Conservation (phyloP, 1,284 basidiomycete species). For the Boletus smithii region DNA sequence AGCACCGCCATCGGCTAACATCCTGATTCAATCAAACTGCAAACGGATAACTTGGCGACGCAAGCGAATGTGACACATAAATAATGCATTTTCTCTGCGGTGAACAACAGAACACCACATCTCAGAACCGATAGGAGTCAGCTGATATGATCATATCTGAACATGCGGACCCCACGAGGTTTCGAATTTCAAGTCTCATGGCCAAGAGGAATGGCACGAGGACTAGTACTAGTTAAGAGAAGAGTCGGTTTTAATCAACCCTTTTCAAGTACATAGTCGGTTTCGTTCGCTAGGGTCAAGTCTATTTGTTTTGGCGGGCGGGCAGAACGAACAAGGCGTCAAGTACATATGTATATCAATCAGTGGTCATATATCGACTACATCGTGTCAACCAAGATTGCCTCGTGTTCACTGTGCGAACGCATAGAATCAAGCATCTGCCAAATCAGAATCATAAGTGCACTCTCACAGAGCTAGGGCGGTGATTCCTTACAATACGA, state of each 20-base stretch:
- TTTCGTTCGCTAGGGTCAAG: background rate
- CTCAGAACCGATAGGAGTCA: slow-evolving; percentile 14
- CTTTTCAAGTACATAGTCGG: slow-evolving; percentile 11
- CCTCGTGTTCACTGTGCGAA: slow-evolving; percentile 6
- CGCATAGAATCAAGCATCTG: slow-evolving; percentile 24
- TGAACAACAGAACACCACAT: background rate
- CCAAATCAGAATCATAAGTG: slow-evolving; percentile 12
- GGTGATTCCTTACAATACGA: slow-evolving; percentile 70
- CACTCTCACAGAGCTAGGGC: background rate
- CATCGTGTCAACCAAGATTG: background rate
- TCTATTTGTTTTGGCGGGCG: no score
- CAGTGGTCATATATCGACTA: no score
- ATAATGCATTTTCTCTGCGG: background rate
- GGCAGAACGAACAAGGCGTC: background rate
- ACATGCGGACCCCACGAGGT: slow-evolving; percentile 32
- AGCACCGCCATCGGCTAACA: slow-evolving; percentile 19
- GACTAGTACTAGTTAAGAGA: no score
- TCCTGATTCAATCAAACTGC: slow-evolving; percentile 11
- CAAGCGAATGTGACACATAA: slow-evolving; percentile 2
- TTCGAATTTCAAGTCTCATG: slow-evolving; percentile 20
- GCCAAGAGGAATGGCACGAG: slow-evolving; percentile 9
- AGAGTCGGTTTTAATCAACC: slow-evolving; percentile 13
- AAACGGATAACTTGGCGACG: slow-evolving; percentile 1
- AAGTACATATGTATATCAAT: slow-evolving; percentile 1
- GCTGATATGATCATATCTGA: slow-evolving; percentile 23